Evolutionary conservation across 2,329 filamentous ascomycete genomes (phyloP).

Genomic region (Colletotrichum tropicale): DNA sequence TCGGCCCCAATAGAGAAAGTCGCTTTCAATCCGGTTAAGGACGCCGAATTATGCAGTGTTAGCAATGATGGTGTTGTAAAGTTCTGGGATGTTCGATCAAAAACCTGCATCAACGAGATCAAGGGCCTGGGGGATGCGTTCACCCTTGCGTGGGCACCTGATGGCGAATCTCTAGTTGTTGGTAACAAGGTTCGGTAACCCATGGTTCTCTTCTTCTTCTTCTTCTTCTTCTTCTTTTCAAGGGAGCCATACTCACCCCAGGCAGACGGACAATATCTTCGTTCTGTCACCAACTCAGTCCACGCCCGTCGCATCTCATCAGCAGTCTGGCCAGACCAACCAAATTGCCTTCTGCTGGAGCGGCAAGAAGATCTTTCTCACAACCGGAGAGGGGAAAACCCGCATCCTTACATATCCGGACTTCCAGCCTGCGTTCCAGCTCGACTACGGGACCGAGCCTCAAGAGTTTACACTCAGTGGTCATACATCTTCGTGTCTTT

Average conservation of each 20-base stretch:
- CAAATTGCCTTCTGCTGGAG: slow-evolving; percentile 77
- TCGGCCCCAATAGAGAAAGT: slow-evolving; percentile 72
- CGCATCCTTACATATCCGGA: slow-evolving; percentile 73
- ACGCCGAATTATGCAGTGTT: slow-evolving; percentile 77
- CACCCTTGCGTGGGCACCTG: slow-evolving; percentile 75
- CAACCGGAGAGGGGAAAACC: slow-evolving; percentile 73
- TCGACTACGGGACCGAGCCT: slow-evolving; percentile 47
- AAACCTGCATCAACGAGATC: slow-evolving; percentile 72
- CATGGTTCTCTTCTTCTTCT: not conserved
- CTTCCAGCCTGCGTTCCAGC: slow-evolving; percentile 59
- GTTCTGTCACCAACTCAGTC: slow-evolving; percentile 65
- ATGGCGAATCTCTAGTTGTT: slow-evolving; percentile 72
- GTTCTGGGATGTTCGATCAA: slow-evolving; percentile 81
- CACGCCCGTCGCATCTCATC: slow-evolving; percentile 60
- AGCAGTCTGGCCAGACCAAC: slow-evolving; percentile 70
- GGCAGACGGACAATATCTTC: slow-evolving; percentile 65
- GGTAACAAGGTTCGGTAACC: slow-evolving; percentile 67
- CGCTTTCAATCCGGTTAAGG: slow-evolving; percentile 77
- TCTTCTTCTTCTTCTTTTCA: not conserved
- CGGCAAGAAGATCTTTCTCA: slow-evolving; percentile 72
- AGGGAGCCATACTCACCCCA: not conserved
- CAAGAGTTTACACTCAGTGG: slow-evolving; percentile 69
- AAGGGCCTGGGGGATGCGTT: slow-evolving; percentile 70
- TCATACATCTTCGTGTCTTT: slow-evolving; percentile 75
- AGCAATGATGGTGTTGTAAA: slow-evolving; percentile 76